phyloP scores from a whole-genome alignment of 2,329 filamentous ascomycete species.

The Geosmithia putterillii region DNA sequence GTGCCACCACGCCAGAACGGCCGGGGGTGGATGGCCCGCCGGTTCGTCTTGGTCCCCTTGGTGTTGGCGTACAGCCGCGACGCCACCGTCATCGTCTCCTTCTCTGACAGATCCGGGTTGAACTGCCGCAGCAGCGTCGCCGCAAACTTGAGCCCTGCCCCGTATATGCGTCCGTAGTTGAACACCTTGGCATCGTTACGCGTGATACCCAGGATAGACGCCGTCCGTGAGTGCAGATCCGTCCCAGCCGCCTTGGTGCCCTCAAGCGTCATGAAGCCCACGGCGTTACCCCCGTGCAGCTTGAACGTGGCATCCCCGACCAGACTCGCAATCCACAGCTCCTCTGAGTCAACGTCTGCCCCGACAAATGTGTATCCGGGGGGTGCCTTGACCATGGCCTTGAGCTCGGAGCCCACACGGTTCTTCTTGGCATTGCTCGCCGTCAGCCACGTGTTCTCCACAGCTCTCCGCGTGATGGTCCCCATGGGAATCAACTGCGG shows the following conservation, averaged over 20 bases:
- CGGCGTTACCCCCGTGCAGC: conserved; percentile 89
- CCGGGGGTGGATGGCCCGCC: conserved; percentile 58
- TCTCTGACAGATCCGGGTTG: conserved; percentile 72
- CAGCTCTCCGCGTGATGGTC: conserved; percentile 84
- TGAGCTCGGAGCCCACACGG: conserved; percentile 89
- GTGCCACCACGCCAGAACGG: conserved; percentile 94
- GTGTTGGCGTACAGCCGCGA: conserved; percentile 75
- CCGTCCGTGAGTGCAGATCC: conserved; percentile 88
- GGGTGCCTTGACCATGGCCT: conserved; percentile 90
- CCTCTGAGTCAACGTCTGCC: conserved; percentile 93
- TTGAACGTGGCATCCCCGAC: conserved; percentile 92
- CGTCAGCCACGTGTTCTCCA: conserved; percentile 97
- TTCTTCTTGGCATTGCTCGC: conserved; percentile 96
- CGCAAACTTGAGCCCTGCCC: conserved; percentile 91
- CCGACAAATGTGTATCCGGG: conserved; percentile 88
- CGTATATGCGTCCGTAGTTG: conserved; percentile 98
- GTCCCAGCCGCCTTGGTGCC: conserved; percentile 90
- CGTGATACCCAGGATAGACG: conserved; percentile 82
- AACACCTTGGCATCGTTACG: conserved; percentile 95
- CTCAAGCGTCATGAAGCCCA: conserved; percentile 98
- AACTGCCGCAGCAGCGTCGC: conserved; percentile 85
- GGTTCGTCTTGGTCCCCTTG: conserved; percentile 76
- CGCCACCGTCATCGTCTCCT: conserved; percentile 64
- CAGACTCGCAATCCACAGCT: conserved; percentile 95
- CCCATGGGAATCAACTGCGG: conserved; percentile 98